phyloP scores from a whole-genome alignment of 805 yeast genomes.

The Schwanniomyces pseudopolymorphus region DNA sequence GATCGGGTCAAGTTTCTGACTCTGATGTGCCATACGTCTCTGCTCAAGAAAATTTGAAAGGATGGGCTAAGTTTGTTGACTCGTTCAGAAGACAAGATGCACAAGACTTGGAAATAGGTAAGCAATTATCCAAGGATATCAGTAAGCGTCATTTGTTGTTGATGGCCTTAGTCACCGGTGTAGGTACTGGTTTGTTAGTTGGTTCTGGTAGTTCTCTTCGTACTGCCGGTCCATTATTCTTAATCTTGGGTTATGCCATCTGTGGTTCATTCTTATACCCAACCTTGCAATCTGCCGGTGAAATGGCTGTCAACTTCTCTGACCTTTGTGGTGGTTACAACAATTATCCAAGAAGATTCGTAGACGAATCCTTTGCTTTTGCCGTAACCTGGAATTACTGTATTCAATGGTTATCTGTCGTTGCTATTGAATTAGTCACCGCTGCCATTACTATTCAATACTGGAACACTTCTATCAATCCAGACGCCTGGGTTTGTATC shows the following conservation, averaged over 20 bases:
- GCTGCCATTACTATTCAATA: slow-evolving; percentile 6
- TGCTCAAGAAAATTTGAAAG: slow-evolving; percentile 6
- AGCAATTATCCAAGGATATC: slow-evolving; percentile 7
- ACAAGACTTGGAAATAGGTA: slow-evolving; percentile 19
- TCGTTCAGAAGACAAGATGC: slow-evolving; percentile 21
- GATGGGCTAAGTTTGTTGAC: slow-evolving; percentile 28
- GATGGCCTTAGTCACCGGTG: slow-evolving; percentile 66
- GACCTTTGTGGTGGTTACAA: slow-evolving; percentile 67
- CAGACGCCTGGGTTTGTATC: slow-evolving; percentile 9
- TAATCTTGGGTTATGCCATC: slow-evolving; percentile 54
- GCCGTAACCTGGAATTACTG: slow-evolving; percentile 33
- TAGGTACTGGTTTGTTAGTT: slow-evolving; percentile 68
- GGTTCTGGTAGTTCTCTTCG: slow-evolving; percentile 49
- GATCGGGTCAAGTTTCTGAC: slow-evolving; percentile 9
- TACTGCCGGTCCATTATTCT: slow-evolving; percentile 66
- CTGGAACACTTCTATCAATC: slow-evolving; percentile 8
- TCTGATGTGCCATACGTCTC: slow-evolving; percentile 13
- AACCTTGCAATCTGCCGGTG: slow-evolving; percentile 52
- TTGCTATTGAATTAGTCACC: slow-evolving; percentile 4
- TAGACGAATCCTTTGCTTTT: slow-evolving; percentile 63
- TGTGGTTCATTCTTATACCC: slow-evolving; percentile 49
- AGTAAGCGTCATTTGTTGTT: slow-evolving; percentile 62
- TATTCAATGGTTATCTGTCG: slow-evolving; percentile 4
- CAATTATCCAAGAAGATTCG: slow-evolving; percentile 55
- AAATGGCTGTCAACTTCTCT: slow-evolving; percentile 56